phyloP scores from a whole-genome alignment of 208 protist genomes.

The Acanthamoeba healyi region DNA sequence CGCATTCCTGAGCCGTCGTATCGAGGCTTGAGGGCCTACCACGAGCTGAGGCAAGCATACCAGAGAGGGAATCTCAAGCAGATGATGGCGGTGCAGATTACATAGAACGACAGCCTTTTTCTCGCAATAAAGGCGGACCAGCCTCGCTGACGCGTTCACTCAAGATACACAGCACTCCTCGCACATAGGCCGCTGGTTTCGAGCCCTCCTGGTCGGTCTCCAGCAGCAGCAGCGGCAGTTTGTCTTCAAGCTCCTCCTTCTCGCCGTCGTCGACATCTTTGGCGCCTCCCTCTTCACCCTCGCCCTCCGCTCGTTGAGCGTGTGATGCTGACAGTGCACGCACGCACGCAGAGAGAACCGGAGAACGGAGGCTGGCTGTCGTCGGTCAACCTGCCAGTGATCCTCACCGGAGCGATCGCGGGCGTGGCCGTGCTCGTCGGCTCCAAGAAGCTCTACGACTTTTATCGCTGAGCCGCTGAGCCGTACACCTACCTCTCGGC shows the following conservation, averaged over 20 bases:
- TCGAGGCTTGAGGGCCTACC: too few species aligned
- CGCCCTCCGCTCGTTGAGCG: too few species aligned
- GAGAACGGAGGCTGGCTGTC: not conserved
- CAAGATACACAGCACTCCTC: not conserved
- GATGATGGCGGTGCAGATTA: constrained; percentile 63
- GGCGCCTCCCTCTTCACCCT: not conserved
- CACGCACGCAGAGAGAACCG: not conserved
- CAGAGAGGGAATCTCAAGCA: too few species aligned
- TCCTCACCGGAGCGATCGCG: not conserved
- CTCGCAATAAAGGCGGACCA: not conserved
- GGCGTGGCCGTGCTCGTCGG: constrained; percentile 33
- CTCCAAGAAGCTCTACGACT: constrained; percentile 50
- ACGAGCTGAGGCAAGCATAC: too few species aligned
- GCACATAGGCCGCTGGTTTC: constrained; percentile 29
- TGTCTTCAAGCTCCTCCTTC: not conserved
- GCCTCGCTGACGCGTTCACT: not conserved
- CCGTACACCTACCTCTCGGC: too few species aligned
- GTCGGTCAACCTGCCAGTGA: not conserved
- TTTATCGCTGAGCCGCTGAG: not conserved
- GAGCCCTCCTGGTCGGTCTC: not conserved
- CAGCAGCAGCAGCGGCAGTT: too few species aligned
- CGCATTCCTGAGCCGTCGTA: too few species aligned
- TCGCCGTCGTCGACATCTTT: not conserved
- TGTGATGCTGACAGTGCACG: not conserved
- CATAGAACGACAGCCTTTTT: constrained; percentile 14